phyloP scores from a whole-genome alignment of 2,329 filamentous ascomycete species.

The Fusarium pininemorale region DNA sequence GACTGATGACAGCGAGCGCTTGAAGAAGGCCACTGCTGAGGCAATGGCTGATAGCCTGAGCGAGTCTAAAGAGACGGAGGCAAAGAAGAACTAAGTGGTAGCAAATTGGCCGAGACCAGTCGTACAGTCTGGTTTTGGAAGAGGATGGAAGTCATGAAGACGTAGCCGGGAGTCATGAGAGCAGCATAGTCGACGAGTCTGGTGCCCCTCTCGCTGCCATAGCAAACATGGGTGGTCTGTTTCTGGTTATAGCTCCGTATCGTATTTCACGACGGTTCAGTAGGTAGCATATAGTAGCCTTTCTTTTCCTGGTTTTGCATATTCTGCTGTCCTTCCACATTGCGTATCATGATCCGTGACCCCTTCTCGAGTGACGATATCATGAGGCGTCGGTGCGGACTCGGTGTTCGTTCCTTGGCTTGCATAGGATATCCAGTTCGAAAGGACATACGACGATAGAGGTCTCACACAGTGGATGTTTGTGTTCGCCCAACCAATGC shows the following conservation, averaged over 20 bases:
- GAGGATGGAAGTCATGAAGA: background rate
- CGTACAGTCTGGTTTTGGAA: background rate
- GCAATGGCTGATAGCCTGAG: constrained; percentile 67
- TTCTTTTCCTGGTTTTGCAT: constrained; percentile 20
- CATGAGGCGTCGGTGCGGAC: background rate
- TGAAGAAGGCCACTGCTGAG: constrained; percentile 72
- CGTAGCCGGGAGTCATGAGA: constrained; percentile 5
- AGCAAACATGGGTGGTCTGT: constrained; percentile 13
- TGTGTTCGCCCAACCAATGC: background rate
- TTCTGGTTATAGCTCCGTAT: constrained; percentile 20
- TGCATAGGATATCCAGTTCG: background rate
- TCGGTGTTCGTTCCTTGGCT: background rate
- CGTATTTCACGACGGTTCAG: constrained; percentile 15
- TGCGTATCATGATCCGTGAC: background rate
- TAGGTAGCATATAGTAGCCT: constrained; percentile 39
- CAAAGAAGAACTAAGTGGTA: constrained; percentile 48
- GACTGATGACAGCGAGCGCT: constrained; percentile 66
- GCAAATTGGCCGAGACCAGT: background rate
- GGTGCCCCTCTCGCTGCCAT: background rate
- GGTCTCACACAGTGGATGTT: background rate
- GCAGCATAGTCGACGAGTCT: constrained; percentile 13
- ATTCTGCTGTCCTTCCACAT: background rate
- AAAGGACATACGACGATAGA: background rate
- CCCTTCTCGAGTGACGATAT: background rate
- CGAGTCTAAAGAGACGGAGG: constrained; percentile 46